Evolutionary conservation across 2,329 filamentous ascomycete species (phyloP), one percentile per base, ranked within the genome.

Genomic region (Sporothrix phasma): DNA sequence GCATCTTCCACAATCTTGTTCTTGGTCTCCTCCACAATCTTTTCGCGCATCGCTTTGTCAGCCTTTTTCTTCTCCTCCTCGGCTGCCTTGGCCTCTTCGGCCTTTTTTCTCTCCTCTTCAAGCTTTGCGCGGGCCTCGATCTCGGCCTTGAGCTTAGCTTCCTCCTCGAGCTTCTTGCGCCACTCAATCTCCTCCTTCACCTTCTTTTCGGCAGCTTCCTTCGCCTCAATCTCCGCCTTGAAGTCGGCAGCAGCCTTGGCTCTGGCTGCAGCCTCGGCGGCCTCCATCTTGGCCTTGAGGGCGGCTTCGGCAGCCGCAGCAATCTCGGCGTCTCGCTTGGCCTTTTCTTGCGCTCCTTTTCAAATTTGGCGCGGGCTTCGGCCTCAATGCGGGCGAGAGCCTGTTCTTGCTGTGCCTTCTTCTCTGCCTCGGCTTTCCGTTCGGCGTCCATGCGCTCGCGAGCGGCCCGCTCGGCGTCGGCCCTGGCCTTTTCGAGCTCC

Each of bases 21-120:
- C 70, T 80, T 79, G 19, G 77, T 76, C 61, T 80, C 79, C 43
- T 79, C 78, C 43, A 80, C 70, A 22, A 80, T 69, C 67, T 76
- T 78, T 56, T 80, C 79, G 67, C 78, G 81, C n/a, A 81, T 77
- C 5, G 80, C 80, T 60, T 84, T 81, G 62, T 85, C 79, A 0
- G 81, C 80, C 68, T 83, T 80, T 70, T 82, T 82, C 69, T 80
- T 81, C 2, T 78, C 76, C 19, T 68, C 80, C 61, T 80, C 79
- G 3, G 81, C 80, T 2, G 69, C 69, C 10, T 70, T 72, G 5
- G 70, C 74, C 29, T 77, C 79, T 60, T 79, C 79, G 0, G 78
- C 80, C 1, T 73, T 76, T 64, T 75, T 76, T 49, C 77, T 73
- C 43, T 81, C 80, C 43, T 80, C 80, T 34, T 79, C 79, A 3